Conservation (phyloP, 2,329 filamentous ascomycete genomes). For the Fonsecaea nubica region DNA sequence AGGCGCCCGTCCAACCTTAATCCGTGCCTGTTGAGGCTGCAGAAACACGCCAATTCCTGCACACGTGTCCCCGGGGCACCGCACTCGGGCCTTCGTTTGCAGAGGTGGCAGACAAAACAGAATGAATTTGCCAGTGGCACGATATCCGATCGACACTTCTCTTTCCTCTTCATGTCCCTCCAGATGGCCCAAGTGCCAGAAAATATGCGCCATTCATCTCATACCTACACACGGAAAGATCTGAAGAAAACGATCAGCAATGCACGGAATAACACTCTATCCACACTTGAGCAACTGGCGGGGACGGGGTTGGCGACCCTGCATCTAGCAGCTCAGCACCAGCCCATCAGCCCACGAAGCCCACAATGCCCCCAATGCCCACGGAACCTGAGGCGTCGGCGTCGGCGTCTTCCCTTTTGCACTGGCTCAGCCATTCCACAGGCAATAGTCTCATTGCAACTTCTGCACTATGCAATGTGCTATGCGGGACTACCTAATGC, state of each 20-base stretch:
- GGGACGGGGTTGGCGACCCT: background rate
- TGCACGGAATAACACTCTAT: constrained; percentile 11
- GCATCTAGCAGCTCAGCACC: background rate
- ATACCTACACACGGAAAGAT: background rate
- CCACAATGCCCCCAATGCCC: background rate
- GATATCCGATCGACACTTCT: constrained; percentile 7
- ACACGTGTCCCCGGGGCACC: constrained; percentile 16
- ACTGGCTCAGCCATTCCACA: constrained; percentile 4
- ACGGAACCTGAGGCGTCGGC: constrained; percentile 1
- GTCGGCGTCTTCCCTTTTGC: background rate
- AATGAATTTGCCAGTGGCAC: background rate
- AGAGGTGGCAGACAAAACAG: constrained; percentile 10
- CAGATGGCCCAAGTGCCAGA: background rate
- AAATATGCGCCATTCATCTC: constrained; percentile 1
- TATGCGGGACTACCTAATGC: constrained; percentile 11
- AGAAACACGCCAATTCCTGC: constrained; percentile 15
- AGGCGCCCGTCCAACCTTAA: constrained; percentile 19
- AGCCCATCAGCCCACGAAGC: background rate
- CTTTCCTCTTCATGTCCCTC: background rate
- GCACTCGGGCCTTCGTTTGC: background rate
- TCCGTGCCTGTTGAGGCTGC: constrained; percentile 15
- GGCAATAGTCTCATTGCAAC: constrained; percentile 17
- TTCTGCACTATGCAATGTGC: constrained; percentile 25
- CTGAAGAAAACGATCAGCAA: constrained; percentile 11
- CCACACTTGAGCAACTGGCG: constrained; percentile 4